Evolutionary conservation across 176 grass and related monocot genomes (phyloP), one percentile per base, ranked within the genome.

Genomic region (Oryza meyeriana): DNA sequence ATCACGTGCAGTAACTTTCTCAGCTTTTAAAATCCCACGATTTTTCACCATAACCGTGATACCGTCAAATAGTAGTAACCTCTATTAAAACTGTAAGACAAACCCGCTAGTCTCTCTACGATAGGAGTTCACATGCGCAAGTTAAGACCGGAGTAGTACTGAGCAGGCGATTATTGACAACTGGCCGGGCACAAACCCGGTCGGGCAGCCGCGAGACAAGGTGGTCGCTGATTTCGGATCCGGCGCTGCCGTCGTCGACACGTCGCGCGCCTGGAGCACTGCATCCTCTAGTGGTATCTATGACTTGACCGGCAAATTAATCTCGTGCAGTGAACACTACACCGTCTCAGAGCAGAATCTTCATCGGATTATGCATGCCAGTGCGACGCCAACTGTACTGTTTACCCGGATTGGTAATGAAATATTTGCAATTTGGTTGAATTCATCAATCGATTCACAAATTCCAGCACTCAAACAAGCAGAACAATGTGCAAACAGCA

Each of bases 171-270:
- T 71, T 31, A 4, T 76, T 71, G 36, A 82, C 85, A 64, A 32
- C 72, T 77, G 72, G 41, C 40, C 12, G 14, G 40, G 66, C 73
- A 87, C 63, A 82, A 77, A 63, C n/a, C 64, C 61, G 61, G 77
- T 80, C 77, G 77, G 69, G 84, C 69, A 26, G 59, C 69, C 3
- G 76, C 69, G 12, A 31, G 69, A 80, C 84, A 86, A 32, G 38
- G 31, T 35, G 31, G 84, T 80, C 58, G 58, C 76, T 61, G 33
- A 80, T 80, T 57, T 59, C 84, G 84, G 77, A 86, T 86, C 77
- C 69, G 14, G 17, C n/a, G 44, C 61, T 30, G 44, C 69, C 48
- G 61, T 18, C 20, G 33, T 80, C 47, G 77, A 81, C 69, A 75
- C 61, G 84, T 81, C 61, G 68, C 76, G 48, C 48, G 48, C 48